Percentiles rank a stretch among this genome's conserved stretches.
Conservation (phyloP, 129 eudicot species). For the Calendula officinalis region DNA sequence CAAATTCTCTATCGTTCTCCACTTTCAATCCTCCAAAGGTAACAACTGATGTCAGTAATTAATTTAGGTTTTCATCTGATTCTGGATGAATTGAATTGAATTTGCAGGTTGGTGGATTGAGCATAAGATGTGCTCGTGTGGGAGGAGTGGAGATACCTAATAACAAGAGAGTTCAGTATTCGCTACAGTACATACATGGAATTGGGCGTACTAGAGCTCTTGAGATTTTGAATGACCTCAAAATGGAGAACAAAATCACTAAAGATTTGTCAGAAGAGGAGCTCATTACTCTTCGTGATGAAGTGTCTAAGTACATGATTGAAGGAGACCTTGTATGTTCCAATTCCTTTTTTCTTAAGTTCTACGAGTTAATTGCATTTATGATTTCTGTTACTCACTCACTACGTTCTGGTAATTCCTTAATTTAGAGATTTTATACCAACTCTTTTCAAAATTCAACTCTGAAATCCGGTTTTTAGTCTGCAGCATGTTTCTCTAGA, state of each 20-base stretch:
- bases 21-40: constrained; percentile 57
- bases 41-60: not conserved
- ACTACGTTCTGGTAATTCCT: not conserved
- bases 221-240: constrained; percentile 67
- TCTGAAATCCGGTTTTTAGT: not conserved
- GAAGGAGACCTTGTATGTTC: constrained; percentile 93
- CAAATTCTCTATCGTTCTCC: constrained; percentile 50
- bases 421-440: not conserved
- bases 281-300: constrained; percentile 69
- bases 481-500: not conserved
- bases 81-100: constrained; percentile 8
- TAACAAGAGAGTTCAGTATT: constrained; percentile 77
- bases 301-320: constrained; percentile 88
- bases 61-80: not conserved
- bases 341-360: constrained; percentile 3
- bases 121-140: constrained; percentile 86
- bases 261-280: constrained; percentile 87
- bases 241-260: constrained; percentile 77
- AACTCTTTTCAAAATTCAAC: not conserved
- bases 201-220: constrained; percentile 77
- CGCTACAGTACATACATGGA: constrained; percentile 95
- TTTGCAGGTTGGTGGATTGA: constrained; percentile 63
- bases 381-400: not conserved
- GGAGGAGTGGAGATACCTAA: constrained; percentile 98
- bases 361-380: constrained; percentile 4